Conservation (phyloP, 1,284 basidiomycete genomes). For the Ceratobasidium papillatum region DNA sequence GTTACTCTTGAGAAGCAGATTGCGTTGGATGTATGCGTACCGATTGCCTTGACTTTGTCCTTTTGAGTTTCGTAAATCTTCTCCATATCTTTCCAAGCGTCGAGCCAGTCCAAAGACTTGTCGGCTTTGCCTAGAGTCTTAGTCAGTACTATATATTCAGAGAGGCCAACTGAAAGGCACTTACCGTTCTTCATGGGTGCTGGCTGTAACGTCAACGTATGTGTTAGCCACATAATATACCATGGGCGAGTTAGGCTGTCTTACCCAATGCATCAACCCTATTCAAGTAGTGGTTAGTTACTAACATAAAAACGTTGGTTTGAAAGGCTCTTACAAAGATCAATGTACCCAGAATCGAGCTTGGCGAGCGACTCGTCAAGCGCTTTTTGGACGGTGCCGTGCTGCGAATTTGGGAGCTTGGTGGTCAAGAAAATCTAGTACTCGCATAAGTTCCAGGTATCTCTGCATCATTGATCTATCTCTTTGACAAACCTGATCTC, state of each 20-base stretch:
- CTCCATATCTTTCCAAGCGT: slow-evolving; percentile 65
- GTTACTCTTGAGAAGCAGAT: background rate
- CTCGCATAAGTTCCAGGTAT: slow-evolving; percentile 49
- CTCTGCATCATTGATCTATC: slow-evolving; percentile 66
- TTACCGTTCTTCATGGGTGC: slow-evolving; percentile 64
- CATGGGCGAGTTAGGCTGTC: background rate
- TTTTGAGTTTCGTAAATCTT: slow-evolving; percentile 59
- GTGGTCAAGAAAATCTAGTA: slow-evolving; percentile 67
- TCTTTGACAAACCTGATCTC: slow-evolving; percentile 51
- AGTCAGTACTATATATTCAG: slow-evolving; percentile 42
- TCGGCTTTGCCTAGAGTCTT: slow-evolving; percentile 55
- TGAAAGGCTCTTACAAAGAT: slow-evolving; percentile 36
- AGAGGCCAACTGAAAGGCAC: background rate
- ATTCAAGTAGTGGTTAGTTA: background rate
- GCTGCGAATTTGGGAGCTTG: slow-evolving; percentile 41
- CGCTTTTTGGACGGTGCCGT: slow-evolving; percentile 64
- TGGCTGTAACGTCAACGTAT: slow-evolving; percentile 49
- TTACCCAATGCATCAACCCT: slow-evolving; percentile 82
- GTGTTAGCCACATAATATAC: background rate
- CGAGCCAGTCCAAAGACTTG: slow-evolving; percentile 63
- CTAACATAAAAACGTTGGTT: slow-evolving; percentile 10
- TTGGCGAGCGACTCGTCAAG: slow-evolving; percentile 73
- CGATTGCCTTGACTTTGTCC: slow-evolving; percentile 77
- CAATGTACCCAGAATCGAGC: slow-evolving; percentile 53
- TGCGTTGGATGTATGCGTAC: slow-evolving; percentile 50